phyloP scores from a whole-genome alignment of 1,139 yeast genomes.

The Suhomyces wounanorum region DNA sequence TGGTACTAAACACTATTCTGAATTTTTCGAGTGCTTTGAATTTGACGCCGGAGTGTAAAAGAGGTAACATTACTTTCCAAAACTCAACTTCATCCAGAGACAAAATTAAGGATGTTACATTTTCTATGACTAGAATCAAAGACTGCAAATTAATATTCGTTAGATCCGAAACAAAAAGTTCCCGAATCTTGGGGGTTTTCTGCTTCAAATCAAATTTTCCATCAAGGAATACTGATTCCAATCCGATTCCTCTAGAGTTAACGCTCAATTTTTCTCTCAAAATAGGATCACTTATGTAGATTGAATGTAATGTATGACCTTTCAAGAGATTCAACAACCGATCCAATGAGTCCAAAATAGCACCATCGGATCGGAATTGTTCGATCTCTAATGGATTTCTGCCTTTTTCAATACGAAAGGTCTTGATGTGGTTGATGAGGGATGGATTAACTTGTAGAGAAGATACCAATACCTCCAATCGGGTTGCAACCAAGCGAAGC shows the following conservation, averaged over 20 bases:
- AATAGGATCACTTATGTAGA: constrained; percentile 19
- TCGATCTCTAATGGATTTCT: constrained; percentile 5
- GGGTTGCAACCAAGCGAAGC: constrained; percentile 30
- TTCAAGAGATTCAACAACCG: constrained; percentile 12
- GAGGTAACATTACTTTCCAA: constrained; percentile 20
- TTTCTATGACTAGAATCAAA: neutral
- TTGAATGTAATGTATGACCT: constrained; percentile 14
- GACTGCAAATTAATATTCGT: neutral
- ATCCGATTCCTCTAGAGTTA: neutral
- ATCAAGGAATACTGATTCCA: constrained; percentile 6
- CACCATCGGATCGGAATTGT: constrained; percentile 9
- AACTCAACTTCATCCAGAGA: constrained; percentile 17
- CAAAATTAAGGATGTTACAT: constrained; percentile 18
- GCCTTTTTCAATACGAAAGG: constrained; percentile 22
- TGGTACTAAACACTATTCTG: constrained; percentile 19
- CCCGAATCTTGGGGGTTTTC: neutral
- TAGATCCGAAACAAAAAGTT: neutral
- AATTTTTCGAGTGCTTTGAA: constrained; percentile 18
- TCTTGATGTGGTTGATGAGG: constrained; percentile 26
- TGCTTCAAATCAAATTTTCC: neutral
- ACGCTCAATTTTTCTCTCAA: constrained; percentile 15
- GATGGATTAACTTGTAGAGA: constrained; percentile 32
- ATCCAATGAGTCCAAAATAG: constrained; percentile 14
- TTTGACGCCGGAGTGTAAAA: constrained; percentile 2
- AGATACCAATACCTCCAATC: constrained; percentile 28